Evolutionary conservation across 1,284 basidiomycete genomes (phyloP), one percentile per base, ranked within the genome.

Genomic region (Athelia sp.): DNA sequence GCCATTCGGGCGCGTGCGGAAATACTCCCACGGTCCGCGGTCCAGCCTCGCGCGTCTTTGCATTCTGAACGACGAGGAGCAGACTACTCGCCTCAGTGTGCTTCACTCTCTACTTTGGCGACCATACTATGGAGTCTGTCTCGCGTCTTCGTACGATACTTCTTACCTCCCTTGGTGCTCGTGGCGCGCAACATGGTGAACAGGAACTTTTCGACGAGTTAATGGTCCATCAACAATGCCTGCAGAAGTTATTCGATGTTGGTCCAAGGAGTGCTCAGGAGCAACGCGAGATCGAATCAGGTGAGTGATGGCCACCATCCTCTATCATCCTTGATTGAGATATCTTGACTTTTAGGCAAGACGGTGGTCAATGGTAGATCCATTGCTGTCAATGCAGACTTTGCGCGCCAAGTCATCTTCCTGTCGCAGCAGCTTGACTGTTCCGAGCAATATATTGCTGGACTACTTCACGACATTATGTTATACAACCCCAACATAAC

Each of bases 141-240:
- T 62, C 67, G 29, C 59, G 67, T 3, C 69, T 81, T 42, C 68
- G 74, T 50, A 60, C 68, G 0, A 55, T 66, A 18, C 66, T 81
- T 23, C 54, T 73, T n/a, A 64, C 67, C 14, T 62, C 66, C 0
- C 64, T 76, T 50, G 60, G 63, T 49, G 56, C 69, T 0, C 70
- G 69, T 29, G 73, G 71, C 18, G 56, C 65, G 19, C 66, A 70
- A 35, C 69, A 80, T 65, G 73, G 71, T 40, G 85, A 87, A 62
- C 84, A 87, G 54, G 82, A 84, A 58, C 75, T 90, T 48, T 90
- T 89, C 56, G 82, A 89, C 62, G 75, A 82, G 60, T 70, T 91
- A 50, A 78, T 87, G 67, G 64, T 78, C 38, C 76, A 84, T 68
- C 83, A 79, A 66, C 62, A 76, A 31, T 74, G 74, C 55, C 73